Percentiles rank a stretch among this genome's conserved stretches.
Conservation (phyloP, 106 monocot species). For the Chionographis japonica region DNA sequence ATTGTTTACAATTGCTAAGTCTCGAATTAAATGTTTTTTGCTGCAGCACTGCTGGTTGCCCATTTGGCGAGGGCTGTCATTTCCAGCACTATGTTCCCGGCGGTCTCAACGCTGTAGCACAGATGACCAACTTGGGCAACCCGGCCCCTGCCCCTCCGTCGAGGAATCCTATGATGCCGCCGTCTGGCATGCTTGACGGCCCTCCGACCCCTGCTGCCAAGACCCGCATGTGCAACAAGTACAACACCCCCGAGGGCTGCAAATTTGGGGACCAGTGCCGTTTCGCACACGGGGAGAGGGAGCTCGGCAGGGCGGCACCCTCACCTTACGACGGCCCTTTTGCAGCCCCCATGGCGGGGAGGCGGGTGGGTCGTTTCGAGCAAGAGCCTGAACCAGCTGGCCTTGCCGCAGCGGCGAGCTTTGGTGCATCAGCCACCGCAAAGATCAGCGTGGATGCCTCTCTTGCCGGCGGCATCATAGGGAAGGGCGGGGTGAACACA, state of each 20-base stretch:
- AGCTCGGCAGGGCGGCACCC: constrained; percentile 44
- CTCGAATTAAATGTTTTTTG: not conserved
- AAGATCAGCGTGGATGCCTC: constrained; percentile 81
- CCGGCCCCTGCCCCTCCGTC: constrained; percentile 24
- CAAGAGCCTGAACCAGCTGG: constrained; percentile 15
- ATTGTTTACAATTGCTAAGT: too few species aligned
- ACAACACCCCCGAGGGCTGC: constrained; percentile 59
- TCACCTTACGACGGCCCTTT: constrained; percentile 15
- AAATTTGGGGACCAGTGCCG: constrained; percentile 68
- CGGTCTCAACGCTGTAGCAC: constrained; percentile 48
- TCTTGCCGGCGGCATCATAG: constrained; percentile 76
- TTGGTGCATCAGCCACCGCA: constrained; percentile 69
- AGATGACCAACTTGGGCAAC: constrained; percentile 42
- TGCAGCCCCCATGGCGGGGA: constrained; percentile 18
- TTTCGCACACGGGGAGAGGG: constrained; percentile 70
- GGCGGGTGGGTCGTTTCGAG: constrained; percentile 22
- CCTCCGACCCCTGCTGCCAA: constrained; percentile 28
- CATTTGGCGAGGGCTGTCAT: constrained; percentile 73
- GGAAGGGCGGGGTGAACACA: constrained; percentile 68
- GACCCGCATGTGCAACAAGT: constrained; percentile 59
- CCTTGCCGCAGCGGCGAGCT: constrained; percentile 24
- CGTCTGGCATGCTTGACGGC: constrained; percentile 21
- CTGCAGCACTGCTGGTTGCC: constrained; percentile 70
- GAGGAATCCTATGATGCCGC: constrained; percentile 24
- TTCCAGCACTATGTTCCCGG: constrained; percentile 78